A percentile compares a stretch with the other conserved stretches of the same genome.
phyloP scores from a whole-genome alignment of 495 filamentous ascomycete genomes.

The Geopyxis carbonaria region DNA sequence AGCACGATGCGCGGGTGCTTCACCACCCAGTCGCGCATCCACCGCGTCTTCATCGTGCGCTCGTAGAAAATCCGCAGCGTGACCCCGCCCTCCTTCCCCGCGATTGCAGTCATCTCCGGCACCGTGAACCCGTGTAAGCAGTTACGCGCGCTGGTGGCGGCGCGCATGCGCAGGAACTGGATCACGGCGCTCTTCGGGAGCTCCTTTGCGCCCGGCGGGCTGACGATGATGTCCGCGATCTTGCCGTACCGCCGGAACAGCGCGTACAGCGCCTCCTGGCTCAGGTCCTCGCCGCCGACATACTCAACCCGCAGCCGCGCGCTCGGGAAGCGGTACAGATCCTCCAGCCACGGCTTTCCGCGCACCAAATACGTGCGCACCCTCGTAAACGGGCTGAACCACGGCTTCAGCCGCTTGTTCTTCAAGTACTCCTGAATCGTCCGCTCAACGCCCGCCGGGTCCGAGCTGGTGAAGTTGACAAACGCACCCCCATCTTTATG shows the following conservation, averaged over 20 bases:
- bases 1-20: conserved; percentile 77
- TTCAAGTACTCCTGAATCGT: conserved; percentile 38
- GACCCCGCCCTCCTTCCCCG: too few species aligned
- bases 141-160: conserved; percentile 67
- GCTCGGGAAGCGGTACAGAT: conserved; percentile 69
- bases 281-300: conserved; percentile 57
- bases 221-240: conserved; percentile 57
- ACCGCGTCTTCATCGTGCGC: conserved; percentile 51
- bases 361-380: conserved; percentile 53
- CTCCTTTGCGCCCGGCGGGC: conserved; percentile 69
- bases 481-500: conserved; percentile 87
- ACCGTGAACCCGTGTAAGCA: conserved; percentile 78
- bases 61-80: conserved; percentile 66
- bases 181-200: conserved; percentile 62
- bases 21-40: conserved; percentile 70
- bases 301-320: conserved; percentile 66
- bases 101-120: conserved; percentile 35
- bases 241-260: conserved; percentile 86
- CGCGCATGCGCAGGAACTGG: conserved; percentile 50
- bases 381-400: conserved; percentile 33
- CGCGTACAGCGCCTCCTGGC: conserved; percentile 69
- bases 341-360: conserved; percentile 88
- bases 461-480: conserved; percentile 54
- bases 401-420: conserved; percentile 50
- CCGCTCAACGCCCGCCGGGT: conserved; percentile 42